These are phyloP conservation scores for Mycena vitilis DNA, from an alignment of 768 basidiomycete species.

Conservation along the genomic window DNA sequence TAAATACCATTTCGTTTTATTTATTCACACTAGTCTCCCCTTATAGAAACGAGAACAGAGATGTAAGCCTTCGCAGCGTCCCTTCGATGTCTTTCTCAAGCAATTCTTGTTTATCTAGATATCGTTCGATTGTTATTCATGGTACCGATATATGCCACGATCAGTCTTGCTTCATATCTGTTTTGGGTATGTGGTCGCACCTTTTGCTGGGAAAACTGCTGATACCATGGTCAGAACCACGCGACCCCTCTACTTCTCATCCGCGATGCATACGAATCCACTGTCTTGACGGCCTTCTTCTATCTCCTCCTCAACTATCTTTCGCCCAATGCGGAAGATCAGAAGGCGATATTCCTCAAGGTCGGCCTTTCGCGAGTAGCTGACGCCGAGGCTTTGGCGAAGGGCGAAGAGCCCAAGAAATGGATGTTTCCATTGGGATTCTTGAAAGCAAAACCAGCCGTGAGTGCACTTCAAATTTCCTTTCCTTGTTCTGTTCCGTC, in stretches of 20 bases:
- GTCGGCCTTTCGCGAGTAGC: constrained; percentile 68
- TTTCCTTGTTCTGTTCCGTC: too few species aligned
- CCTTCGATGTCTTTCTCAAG: too few species aligned
- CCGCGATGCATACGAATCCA: constrained; percentile 81
- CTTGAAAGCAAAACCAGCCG: constrained; percentile 71
- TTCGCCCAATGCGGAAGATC: constrained; percentile 70
- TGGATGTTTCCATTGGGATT: constrained; percentile 81
- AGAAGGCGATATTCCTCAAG: constrained; percentile 69
- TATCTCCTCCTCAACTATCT: constrained; percentile 80
- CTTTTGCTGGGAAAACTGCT: background rate
- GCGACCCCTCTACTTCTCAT: constrained; percentile 76
- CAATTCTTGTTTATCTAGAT: constrained; percentile 51
- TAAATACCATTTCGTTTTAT: constrained; percentile 4
- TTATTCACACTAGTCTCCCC: background rate
- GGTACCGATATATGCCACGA: constrained; percentile 79
- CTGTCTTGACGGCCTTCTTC: constrained; percentile 82
- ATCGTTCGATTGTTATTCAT: constrained; percentile 82
- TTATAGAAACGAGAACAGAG: constrained; percentile 75
- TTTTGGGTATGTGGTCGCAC: constrained; percentile 65
- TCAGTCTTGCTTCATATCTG: constrained; percentile 75
- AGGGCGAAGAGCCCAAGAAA: constrained; percentile 58
- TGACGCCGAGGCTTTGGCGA: constrained; percentile 56
- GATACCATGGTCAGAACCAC: constrained; percentile 58
- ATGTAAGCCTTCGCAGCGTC: constrained; percentile 51
- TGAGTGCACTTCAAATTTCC: constrained; percentile 38